phyloP scores from a whole-genome alignment of 2,329 filamentous ascomycete species.

The Leptographium procerum region DNA sequence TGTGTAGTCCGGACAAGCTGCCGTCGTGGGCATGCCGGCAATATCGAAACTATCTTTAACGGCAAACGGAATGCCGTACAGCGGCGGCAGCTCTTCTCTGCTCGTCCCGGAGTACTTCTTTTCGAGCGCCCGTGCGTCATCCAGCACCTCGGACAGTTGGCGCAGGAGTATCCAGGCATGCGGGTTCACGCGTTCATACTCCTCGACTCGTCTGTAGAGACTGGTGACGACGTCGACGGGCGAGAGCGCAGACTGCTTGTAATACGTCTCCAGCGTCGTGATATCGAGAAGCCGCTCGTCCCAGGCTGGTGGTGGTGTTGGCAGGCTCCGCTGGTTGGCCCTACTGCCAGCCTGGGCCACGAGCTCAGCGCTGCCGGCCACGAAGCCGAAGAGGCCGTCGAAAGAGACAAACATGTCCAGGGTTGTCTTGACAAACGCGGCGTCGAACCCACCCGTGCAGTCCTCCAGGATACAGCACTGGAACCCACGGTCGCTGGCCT shows the following conservation, averaged over 20 bases:
- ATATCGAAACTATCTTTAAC: conserved; percentile 47
- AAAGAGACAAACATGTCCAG: conserved; percentile 39
- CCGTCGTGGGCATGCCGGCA: conserved; percentile 36
- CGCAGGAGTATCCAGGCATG: conserved; percentile 40
- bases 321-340: neutral
- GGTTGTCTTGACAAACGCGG: conserved; percentile 30
- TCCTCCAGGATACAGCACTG: conserved; percentile 37
- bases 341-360: conserved; percentile 14
- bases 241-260: conserved; percentile 2
- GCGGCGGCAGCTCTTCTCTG: conserved; percentile 25
- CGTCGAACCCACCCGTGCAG: conserved; percentile 36
- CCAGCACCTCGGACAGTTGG: conserved; percentile 24
- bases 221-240: conserved; percentile 4
- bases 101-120: conserved; percentile 24
- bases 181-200: conserved; percentile 33
- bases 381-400: conserved; percentile 40
- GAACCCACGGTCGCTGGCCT: conserved; percentile 24
- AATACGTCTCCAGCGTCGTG: conserved; percentile 4
- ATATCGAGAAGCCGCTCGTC: conserved; percentile 5
- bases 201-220: conserved; percentile 31
- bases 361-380: conserved; percentile 29
- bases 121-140: conserved; percentile 23
- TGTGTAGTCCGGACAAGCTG: conserved; percentile 35
- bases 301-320: conserved; percentile 4
- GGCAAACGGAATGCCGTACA: conserved; percentile 45